Base-by-base conservation (phyloP, 306 rosid species). In the Macrotyloma uniflorum region DNA sequence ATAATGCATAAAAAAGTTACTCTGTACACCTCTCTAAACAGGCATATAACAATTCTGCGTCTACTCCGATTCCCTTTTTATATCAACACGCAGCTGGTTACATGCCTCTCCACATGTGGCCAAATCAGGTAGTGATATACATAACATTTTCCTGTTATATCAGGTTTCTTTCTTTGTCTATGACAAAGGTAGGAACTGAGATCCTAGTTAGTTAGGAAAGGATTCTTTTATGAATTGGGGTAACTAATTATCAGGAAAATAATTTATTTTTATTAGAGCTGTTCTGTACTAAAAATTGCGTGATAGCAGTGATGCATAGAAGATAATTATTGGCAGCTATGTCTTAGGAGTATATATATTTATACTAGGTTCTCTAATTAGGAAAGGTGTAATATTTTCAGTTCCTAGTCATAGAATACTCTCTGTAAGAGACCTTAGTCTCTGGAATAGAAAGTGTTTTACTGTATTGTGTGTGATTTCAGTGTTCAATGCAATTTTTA, bases 61-160 rank as follows among this genome's bases (percentile, higher is more conserved):
- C 80, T 67, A 38, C 77, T 28, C 59, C 76, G 47, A 77, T 28
- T 23, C 78, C 76, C 36, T 19, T 72, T 67, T 43, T 59, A 47
- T 66, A 73, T 45, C 78, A 80, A 16, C 18, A 61, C 68, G 74
- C 63, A 12, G 51, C 64, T 19, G 79, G 67, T 74, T 45, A 77
- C 51, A 74, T 74, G 50, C 35, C 67, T 53, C 82, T 51, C 51
- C 62, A 61, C 28, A 67, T 46, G 69, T 53, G 72, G 79, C 83
- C 76, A 71, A 74, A 82, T 36, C 86, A 78, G 88, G 89, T 84
- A 84, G 67, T 38, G 32, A 23, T 80, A 32, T 79, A 16, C 67
- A 30, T 75, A 46, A 67, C 24, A 53, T 40, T 49, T 67, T 40
- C 43, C 13, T 8, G 9, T 45, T 51, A 24, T 49, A 67, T 33